Percentiles rank a stretch among this genome's conserved stretches.
These are phyloP conservation scores for Trichoderma guizhouense DNA, from an alignment of 2,329 filamentous ascomycete genomes.

Conservation along the genomic window DNA sequence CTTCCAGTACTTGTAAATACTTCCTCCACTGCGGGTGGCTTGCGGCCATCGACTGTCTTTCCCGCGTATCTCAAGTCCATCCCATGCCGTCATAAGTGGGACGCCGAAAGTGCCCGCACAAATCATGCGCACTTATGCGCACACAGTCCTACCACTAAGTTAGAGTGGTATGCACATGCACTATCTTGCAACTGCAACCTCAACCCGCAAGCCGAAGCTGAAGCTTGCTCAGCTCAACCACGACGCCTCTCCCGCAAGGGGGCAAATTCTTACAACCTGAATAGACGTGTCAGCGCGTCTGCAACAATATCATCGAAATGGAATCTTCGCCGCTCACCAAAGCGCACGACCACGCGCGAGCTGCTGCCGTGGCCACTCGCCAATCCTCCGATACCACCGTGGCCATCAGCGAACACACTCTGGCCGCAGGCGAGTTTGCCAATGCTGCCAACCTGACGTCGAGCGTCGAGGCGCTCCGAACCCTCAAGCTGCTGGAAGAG, in stretches of 20 bases:
- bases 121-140: slow-evolving; percentile 9
- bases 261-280: neutral
- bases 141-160: neutral
- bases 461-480: slow-evolving; percentile 71
- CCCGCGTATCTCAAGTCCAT: neutral
- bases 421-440: slow-evolving; percentile 85
- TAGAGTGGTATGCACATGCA: neutral
- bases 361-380: slow-evolving; percentile 74
- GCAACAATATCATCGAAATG: slow-evolving; percentile 26
- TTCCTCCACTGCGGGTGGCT: neutral
- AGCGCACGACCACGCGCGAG: slow-evolving; percentile 86
- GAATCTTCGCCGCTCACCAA: slow-evolving; percentile 44
- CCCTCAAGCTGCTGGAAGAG: slow-evolving; percentile 77
- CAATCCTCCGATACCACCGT: slow-evolving; percentile 73
- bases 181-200: neutral
- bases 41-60: neutral
- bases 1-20: neutral
- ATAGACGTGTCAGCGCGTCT: neutral
- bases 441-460: slow-evolving; percentile 71
- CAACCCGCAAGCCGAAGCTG: neutral
- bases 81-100: slow-evolving; percentile 16
- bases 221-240: neutral
- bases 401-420: slow-evolving; percentile 82
- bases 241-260: neutral
- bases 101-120: slow-evolving; percentile 11